These are phyloP conservation scores for Neurospora sp. DNA, from an alignment of 2,329 filamentous ascomycete species.

Conservation along the genomic window DNA sequence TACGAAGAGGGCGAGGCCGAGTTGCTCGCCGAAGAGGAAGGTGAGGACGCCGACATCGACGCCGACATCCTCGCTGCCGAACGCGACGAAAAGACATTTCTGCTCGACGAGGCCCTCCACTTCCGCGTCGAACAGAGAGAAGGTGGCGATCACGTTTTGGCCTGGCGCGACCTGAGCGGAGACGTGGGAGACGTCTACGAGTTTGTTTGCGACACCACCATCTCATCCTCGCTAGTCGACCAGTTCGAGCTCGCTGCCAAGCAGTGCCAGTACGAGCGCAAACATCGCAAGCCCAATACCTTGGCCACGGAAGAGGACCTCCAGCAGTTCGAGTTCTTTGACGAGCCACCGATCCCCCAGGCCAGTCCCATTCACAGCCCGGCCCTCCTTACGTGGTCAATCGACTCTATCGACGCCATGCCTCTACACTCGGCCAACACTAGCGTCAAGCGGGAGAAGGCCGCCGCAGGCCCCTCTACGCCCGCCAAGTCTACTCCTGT, in stretches of 20 bases:
- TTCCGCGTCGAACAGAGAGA: constrained; percentile 77
- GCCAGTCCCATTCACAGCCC: constrained; percentile 54
- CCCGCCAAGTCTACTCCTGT: constrained; percentile 15
- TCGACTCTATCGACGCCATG: constrained; percentile 49
- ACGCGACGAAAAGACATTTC: constrained; percentile 93
- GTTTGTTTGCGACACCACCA: constrained; percentile 80
- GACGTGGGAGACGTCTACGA: constrained; percentile 95
- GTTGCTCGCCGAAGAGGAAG: constrained; percentile 78
- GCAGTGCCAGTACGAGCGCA: constrained; percentile 96
- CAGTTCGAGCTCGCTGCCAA: constrained; percentile 75
- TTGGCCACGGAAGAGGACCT: constrained; percentile 76
- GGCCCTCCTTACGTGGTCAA: constrained; percentile 36
- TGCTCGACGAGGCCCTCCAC: constrained; percentile 85
- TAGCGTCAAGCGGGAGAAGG: constrained; percentile 32
- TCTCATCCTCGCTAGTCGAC: constrained; percentile 59
- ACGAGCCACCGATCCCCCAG: constrained; percentile 52
- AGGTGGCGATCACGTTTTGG: constrained; percentile 74
- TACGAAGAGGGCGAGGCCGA: constrained; percentile 98
- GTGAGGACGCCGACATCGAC: constrained; percentile 67
- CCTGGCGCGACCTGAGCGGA: constrained; percentile 90
- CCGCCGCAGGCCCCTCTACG: constrained; percentile 5
- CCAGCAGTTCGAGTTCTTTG: constrained; percentile 67
- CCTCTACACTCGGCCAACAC: constrained; percentile 38
- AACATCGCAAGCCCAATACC: constrained; percentile 71
- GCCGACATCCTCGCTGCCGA: constrained; percentile 66